Percentiles rank a stretch among this genome's conserved stretches.
These are phyloP conservation scores for Suillus sp. DNA, from an alignment of 768 basidiomycete species.

Conservation along the genomic window DNA sequence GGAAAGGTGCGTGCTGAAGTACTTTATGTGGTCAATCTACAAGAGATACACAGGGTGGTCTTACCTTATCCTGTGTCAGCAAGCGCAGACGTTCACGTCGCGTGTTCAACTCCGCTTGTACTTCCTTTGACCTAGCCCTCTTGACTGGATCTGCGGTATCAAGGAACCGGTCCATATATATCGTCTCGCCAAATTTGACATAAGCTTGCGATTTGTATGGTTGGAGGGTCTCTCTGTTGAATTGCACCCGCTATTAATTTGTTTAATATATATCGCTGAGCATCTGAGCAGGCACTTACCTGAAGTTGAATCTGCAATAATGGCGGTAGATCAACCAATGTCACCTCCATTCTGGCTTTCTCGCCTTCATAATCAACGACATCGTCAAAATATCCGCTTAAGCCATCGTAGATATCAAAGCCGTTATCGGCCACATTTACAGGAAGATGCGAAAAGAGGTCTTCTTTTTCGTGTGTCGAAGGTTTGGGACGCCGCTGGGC, in stretches of 20 bases:
- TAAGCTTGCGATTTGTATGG: slow-evolving; percentile 97
- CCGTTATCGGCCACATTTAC: slow-evolving; percentile 91
- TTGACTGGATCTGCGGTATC: slow-evolving; percentile 72
- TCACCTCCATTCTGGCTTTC: slow-evolving; percentile 86
- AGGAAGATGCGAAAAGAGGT: slow-evolving; percentile 90
- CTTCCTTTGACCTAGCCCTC: slow-evolving; percentile 66
- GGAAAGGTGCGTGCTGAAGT: slow-evolving; percentile 60
- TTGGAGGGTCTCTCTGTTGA: slow-evolving; percentile 87
- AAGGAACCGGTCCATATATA: slow-evolving; percentile 92
- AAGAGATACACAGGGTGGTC: slow-evolving; percentile 8
- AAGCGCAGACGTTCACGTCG: slow-evolving; percentile 69
- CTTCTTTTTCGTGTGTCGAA: slow-evolving; percentile 82
- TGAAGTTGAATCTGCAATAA: slow-evolving; percentile 95
- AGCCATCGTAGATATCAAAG: slow-evolving; percentile 91
- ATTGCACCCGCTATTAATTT: slow-evolving; percentile 77
- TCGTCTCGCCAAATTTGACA: slow-evolving; percentile 83
- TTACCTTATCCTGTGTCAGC: slow-evolving; percentile 74
- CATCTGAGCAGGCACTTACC: slow-evolving; percentile 45
- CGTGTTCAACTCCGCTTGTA: slow-evolving; percentile 65
- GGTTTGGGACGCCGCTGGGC: slow-evolving; percentile 44
- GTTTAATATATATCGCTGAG: slow-evolving; percentile 13
- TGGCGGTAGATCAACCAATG: slow-evolving; percentile 83
- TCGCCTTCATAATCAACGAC: slow-evolving; percentile 85
- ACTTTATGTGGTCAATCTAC: slow-evolving; percentile 4
- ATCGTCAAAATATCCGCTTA: slow-evolving; percentile 90